Base-by-base conservation (phyloP, 1,139 yeast genomes). In the Meyerozyma elateridarum region DNA sequence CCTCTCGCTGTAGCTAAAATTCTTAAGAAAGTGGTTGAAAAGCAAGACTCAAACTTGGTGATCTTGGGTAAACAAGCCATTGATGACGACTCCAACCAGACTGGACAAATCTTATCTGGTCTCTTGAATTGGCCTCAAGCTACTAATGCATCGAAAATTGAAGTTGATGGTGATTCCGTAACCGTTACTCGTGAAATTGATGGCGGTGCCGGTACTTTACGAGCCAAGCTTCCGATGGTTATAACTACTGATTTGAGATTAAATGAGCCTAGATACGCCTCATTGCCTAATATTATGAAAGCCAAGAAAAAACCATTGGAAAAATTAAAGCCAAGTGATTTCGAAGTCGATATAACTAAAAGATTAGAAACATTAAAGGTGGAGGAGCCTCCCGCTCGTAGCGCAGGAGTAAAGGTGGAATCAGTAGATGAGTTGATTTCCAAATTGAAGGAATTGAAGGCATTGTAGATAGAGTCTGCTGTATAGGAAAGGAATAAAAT, bases 91-190 rank as follows among this genome's bases (percentile, higher is more conserved):
- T 71, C 85, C 31, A 87, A 85, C 59, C 96, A 89, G 59, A 89
- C 96, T n/a, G 98, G 98, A 16, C 97, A 89, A 61, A 85, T 91
- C 78, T 73, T 91, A 37, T 97, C 96, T 2, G 97, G 96, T 6
- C 66, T 91, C 42, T 73, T 91, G 59, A 77, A 81, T 51, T 91
- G 98, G 98, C 95, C 97, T 12, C 98, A 91, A 61, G 97, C 96
- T 22, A 89, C 96, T 28, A 85, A 88, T 54, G 98, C 97, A 6
- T 82, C 95, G 31, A 84, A 87, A 59, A 93, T 91, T 21, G 84
- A 73, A 34, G 56, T 85, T 17, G 73, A 68, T 26, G 77, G 75
- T 18, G 79, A 73, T 32, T 58, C 61, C 34, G 82, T 87, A 19
- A 73, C 73, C 24, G 94, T 91, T 16, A 85, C 93, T 27, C 75